These are phyloP conservation scores for Cercospora sojina DNA, from an alignment of 2,329 filamentous ascomycete genomes.

Conservation along the genomic window DNA sequence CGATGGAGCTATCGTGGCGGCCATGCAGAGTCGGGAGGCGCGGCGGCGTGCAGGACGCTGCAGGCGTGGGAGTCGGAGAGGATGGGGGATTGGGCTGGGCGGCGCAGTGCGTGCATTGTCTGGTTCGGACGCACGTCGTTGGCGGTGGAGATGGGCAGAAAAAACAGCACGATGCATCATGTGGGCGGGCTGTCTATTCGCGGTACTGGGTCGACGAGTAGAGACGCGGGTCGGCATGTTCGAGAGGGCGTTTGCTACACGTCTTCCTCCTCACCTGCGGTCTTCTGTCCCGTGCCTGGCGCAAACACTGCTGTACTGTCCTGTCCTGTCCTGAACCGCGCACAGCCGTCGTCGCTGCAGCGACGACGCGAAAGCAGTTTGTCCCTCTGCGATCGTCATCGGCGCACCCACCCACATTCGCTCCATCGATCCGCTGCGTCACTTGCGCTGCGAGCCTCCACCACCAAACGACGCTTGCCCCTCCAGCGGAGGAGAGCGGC, in stretches of 20 bases:
- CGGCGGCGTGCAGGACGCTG: neutral
- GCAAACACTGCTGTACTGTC: neutral
- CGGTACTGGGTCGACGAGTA: slow-evolving; percentile 1
- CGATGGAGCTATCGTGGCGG: neutral
- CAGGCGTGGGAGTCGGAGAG: neutral
- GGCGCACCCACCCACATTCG: neutral
- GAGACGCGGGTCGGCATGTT: neutral
- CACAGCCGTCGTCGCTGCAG: neutral
- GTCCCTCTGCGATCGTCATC: neutral
- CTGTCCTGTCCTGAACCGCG: neutral
- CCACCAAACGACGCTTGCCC: neutral
- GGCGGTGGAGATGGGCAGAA: neutral
- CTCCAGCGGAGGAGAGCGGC: neutral
- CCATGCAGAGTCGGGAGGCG: neutral
- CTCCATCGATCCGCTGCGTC: neutral
- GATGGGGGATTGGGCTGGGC: neutral
- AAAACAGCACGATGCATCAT: neutral
- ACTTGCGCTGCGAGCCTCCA: neutral
- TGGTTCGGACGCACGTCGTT: slow-evolving; percentile 1
- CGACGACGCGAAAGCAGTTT: neutral
- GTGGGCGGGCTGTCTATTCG: neutral
- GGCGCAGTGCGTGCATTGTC: neutral
- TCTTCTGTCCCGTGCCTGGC: neutral
- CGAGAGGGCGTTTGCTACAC: neutral
- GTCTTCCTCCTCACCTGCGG: neutral